These are phyloP conservation scores for Rosa multiflora DNA, from an alignment of 306 rosid species.

Conservation along the genomic window DNA sequence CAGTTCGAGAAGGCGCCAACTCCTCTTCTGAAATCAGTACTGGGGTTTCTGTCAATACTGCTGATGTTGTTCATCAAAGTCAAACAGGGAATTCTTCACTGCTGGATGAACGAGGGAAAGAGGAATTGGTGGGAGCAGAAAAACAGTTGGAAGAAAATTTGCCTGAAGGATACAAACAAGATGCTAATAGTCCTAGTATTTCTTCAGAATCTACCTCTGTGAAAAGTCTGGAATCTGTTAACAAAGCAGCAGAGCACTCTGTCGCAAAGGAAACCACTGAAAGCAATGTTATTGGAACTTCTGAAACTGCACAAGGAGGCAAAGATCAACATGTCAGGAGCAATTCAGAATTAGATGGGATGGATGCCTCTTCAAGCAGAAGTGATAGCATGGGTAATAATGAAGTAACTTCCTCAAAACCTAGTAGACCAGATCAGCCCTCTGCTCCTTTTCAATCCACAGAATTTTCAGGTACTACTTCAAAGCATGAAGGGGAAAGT, in stretches of 20 bases:
- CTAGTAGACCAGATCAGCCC: constrained; percentile 36
- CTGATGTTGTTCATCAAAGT: constrained; percentile 26
- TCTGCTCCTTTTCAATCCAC: constrained; percentile 20
- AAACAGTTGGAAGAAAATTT: constrained; percentile 31
- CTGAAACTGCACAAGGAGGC: constrained; percentile 31
- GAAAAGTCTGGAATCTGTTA: constrained; percentile 23
- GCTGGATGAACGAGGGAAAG: constrained; percentile 34
- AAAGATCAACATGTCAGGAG: constrained; percentile 36
- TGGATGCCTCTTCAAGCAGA: constrained; percentile 30
- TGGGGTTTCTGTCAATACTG: constrained; percentile 22
- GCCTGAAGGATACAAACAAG: constrained; percentile 32
- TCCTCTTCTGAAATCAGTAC: constrained; percentile 44
- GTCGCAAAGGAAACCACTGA: constrained; percentile 23
- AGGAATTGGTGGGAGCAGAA: constrained; percentile 21
- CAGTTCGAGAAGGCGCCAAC: constrained; percentile 20
- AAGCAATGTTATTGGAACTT: constrained; percentile 24
- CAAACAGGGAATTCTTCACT: constrained; percentile 30
- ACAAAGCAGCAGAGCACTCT: constrained; percentile 33
- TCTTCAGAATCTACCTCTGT: constrained; percentile 23
- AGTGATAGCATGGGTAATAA: constrained; percentile 36
- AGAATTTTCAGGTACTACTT: constrained; percentile 37
- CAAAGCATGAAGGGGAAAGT: constrained; percentile 39
- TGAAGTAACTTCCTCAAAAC: constrained; percentile 29
- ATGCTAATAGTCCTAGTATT: constrained; percentile 20
- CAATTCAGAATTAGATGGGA: constrained; percentile 34